Evolutionary conservation across 1,284 basidiomycete genomes (phyloP), one percentile per base, ranked within the genome.

Genomic region (Ceratobasidium theobromae): DNA sequence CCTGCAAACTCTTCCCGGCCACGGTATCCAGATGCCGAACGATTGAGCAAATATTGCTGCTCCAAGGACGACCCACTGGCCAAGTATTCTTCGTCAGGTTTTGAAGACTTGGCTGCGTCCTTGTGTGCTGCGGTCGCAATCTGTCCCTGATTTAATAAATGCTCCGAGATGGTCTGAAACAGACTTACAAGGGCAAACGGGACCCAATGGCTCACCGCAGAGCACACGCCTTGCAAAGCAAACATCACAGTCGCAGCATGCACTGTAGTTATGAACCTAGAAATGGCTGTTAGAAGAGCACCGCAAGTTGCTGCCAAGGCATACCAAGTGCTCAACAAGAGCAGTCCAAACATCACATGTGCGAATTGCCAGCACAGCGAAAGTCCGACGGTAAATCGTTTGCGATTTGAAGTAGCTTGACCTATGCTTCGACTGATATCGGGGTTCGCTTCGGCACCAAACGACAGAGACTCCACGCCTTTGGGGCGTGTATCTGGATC

Each of bases 181-280:
- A 68, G 58, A 70, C 76, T 69, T 32, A 79, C 74, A 28, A 80
- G 65, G 9, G 75, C 75, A 65, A 76, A 79, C 1, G 79, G 79
- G 1, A 77, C 75, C 79, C 79, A 81, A 67, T 77, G 77, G 1
- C 74, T 71, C 11, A 81, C 69, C 4, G 79, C 77, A 79, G 79
- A 81, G 38, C 76, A 77, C 65, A 82, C 76, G 0, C 81, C 81
- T 6, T 78, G 78, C n/a, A 77, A 67, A 1, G 75, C 77, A 32
- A 83, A 77, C 33, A 83, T 72, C 4, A 74, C 45, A 58, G 78
- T 79, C 0, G 81, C 81, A 0, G 77, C 75, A 5, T 67, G 58
- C 1, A 81, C 77, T 0, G 72, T 73, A 0, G 70, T 68, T 1
- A 77, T 75, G 32, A 79, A 75, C 69, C 73, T 75, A 53, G 16